Base-by-base conservation (phyloP, 1,284 basidiomycete species). In the Meripilus lineatus region DNA sequence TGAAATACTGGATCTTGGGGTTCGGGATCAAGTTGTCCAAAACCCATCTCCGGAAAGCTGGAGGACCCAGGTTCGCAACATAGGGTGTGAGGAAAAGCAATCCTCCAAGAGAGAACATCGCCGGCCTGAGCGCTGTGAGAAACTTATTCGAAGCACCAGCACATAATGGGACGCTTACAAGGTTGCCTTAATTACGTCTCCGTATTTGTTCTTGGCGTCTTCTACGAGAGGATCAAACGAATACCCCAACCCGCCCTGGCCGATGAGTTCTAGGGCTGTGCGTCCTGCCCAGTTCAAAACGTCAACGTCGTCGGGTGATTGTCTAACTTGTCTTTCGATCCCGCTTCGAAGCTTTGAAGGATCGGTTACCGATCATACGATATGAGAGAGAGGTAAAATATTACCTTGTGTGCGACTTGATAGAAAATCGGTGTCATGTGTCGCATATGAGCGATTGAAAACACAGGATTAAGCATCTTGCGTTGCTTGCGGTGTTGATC, bases 231-330 rank as follows among this genome's bases (percentile, higher is more conserved):
- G 18, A 26, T 44, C 42, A 20, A 40, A 35, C n/a, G n/a, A n/a
- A n/a, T n/a, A n/a, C n/a, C n/a, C n/a, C n/a, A n/a, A n/a, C n/a
- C n/a, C n/a, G n/a, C 40, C 40, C 22, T 42, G 32, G 17, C 40
- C 40, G 5, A 46, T 30, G 3, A 38, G 13, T 20, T 47, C 42
- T 3, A 47, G 36, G n/a, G 42, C 42, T 14, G 32, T 20, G 25
- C 46, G 37, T 25, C 18, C 58, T 42, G 67, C 57, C 48, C 58
- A 63, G 20, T 57, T 54, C 22, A 68, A 51, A 18, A 70, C 47
- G 32, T 46, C 40, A 3, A 46, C 32, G 11, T 18, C 20, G 14
- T 11, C 14, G 5, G 38, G 5, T 26, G 5, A 7, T n/a, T 40
- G 24, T 26, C 24, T n/a, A 15, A 40, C n/a, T 25, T 40, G 11